These are phyloP conservation scores for Curvularia hawaiiensis DNA, from an alignment of 2,329 filamentous ascomycete genomes.

Conservation along the genomic window DNA sequence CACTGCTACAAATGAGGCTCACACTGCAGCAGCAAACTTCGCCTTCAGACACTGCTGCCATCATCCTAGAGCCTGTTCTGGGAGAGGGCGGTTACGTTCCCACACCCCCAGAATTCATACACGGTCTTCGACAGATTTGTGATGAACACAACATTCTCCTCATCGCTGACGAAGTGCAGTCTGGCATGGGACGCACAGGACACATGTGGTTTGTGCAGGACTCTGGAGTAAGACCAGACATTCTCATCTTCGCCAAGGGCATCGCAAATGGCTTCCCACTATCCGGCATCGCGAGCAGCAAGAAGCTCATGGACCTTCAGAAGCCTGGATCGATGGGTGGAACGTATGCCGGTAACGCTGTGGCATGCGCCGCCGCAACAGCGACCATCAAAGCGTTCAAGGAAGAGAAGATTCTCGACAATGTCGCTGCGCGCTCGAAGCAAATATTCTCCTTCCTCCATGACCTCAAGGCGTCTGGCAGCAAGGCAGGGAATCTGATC, in stretches of 20 bases:
- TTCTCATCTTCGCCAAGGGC: conserved; percentile 49
- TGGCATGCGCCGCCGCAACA: conserved; percentile 36
- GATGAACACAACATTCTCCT: conserved; percentile 52
- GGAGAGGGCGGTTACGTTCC: conserved; percentile 40
- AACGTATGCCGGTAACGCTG: conserved; percentile 38
- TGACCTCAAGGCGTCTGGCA: conserved; percentile 29
- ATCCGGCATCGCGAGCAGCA: conserved; percentile 35
- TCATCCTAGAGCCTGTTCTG: conserved; percentile 38
- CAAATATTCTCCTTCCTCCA: conserved; percentile 35
- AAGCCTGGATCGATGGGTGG: conserved; percentile 40
- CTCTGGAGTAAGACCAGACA: conserved; percentile 51
- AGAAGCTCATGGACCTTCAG: conserved; percentile 35
- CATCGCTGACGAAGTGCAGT: conserved; percentile 52
- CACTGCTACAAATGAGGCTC: conserved; percentile 34
- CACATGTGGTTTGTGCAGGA: conserved; percentile 53
- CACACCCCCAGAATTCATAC: conserved; percentile 37
- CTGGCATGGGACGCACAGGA: conserved; percentile 52
- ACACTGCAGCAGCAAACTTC: conserved; percentile 35
- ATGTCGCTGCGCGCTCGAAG: conserved; percentile 34
- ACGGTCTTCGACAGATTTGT: conserved; percentile 49
- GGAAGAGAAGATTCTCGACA: conserved; percentile 36
- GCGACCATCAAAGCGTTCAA: conserved; percentile 34
- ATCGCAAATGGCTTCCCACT: conserved; percentile 40
- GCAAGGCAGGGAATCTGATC: conserved; percentile 36
- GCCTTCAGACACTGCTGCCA: conserved; percentile 35